phyloP scores from a whole-genome alignment of 768 basidiomycete genomes.

The Termitomyces sp. region DNA sequence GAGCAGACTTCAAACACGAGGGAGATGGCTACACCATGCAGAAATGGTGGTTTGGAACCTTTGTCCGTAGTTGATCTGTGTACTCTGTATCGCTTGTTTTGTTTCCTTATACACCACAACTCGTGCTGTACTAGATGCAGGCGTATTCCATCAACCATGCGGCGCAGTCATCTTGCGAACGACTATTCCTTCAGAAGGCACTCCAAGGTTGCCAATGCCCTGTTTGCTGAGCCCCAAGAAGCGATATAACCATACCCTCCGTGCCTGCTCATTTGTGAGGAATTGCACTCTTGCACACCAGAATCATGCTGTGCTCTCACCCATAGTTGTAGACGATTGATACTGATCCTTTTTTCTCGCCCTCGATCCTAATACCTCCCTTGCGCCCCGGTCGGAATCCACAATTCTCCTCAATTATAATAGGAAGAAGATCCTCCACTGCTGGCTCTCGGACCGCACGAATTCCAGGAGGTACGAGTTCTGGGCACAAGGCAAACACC shows the following conservation, averaged over 20 bases:
- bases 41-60: slow-evolving; percentile 42
- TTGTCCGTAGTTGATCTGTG: not conserved
- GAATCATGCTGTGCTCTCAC: slow-evolving; percentile 25
- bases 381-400: slow-evolving; percentile 52
- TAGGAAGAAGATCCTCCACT: slow-evolving; percentile 41
- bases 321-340: slow-evolving; percentile 64
- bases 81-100: not conserved
- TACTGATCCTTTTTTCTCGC: slow-evolving; percentile 28
- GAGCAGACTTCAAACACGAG: slow-evolving; percentile 36
- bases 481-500: slow-evolving; percentile 40
- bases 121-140: not conserved
- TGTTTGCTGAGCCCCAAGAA: slow-evolving; percentile 58
- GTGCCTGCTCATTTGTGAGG: slow-evolving; percentile 33
- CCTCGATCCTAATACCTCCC: slow-evolving; percentile 51
- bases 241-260: slow-evolving; percentile 56
- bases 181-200: slow-evolving; percentile 6
- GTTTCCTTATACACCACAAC: not conserved
- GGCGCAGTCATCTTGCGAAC: not conserved
- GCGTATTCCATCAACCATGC: not conserved
- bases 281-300: not conserved
- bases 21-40: slow-evolving; percentile 24
- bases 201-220: slow-evolving; percentile 42
- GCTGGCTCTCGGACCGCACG: slow-evolving; percentile 34
- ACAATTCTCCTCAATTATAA: slow-evolving; percentile 46
- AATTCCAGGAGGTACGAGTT: slow-evolving; percentile 41